Conservation (phyloP, 495 filamentous ascomycete species). For the Bacidia rubella region DNA sequence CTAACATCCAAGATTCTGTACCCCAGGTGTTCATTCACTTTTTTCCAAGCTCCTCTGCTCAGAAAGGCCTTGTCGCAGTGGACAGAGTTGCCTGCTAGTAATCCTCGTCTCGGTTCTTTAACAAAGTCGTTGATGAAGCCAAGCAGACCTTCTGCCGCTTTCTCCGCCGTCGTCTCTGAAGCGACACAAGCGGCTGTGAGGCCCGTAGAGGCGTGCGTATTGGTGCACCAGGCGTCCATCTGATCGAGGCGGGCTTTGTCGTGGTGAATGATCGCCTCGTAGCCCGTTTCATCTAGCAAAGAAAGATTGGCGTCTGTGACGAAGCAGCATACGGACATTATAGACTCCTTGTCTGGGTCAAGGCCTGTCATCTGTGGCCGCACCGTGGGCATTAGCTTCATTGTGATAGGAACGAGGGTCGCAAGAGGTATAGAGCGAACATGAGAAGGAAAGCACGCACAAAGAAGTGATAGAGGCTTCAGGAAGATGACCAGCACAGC, state of each 20-base stretch:
- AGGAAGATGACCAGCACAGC: background rate
- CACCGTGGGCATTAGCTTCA: too few species aligned
- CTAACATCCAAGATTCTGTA: slow-evolving; percentile 90
- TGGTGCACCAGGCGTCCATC: slow-evolving; percentile 65
- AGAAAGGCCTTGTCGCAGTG: slow-evolving; percentile 84
- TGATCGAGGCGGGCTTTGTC: slow-evolving; percentile 50
- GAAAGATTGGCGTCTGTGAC: slow-evolving; percentile 67
- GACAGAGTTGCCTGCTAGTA: slow-evolving; percentile 85
- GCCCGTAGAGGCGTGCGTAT: slow-evolving; percentile 55
- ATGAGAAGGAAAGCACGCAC: background rate
- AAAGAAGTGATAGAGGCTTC: background rate
- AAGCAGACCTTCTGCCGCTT: slow-evolving; percentile 61
- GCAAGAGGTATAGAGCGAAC: too few species aligned
- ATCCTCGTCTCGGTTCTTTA: slow-evolving; percentile 42
- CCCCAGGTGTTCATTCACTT: slow-evolving; percentile 62
- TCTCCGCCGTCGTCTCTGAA: slow-evolving; percentile 56
- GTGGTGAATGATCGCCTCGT: slow-evolving; percentile 69
- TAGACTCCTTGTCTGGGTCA: slow-evolving; percentile 59
- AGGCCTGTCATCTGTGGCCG: slow-evolving; percentile 83
- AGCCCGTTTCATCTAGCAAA: slow-evolving; percentile 62
- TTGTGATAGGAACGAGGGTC: too few species aligned
- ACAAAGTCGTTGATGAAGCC: slow-evolving; percentile 62
- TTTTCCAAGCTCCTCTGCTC: slow-evolving; percentile 53
- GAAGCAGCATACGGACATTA: slow-evolving; percentile 89
- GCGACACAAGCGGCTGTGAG: slow-evolving; percentile 62